Evolutionary conservation across 202 grass and related monocot genomes (phyloP).

Genomic region (Zizania palustris): DNA sequence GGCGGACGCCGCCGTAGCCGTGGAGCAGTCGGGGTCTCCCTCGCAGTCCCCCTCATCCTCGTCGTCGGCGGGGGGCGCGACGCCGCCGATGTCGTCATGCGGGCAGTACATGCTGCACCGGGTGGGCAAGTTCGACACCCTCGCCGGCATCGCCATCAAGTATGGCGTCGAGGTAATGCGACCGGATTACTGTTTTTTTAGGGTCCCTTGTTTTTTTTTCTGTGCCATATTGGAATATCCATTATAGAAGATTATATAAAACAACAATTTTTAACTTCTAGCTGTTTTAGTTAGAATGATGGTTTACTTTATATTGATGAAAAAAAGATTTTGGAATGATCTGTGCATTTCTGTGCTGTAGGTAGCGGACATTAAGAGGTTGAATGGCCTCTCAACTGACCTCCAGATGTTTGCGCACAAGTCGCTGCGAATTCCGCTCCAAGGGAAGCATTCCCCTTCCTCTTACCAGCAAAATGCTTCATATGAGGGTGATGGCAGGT

Average conservation of each 20-base stretch:
- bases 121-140: constrained; percentile 93
- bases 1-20: constrained; percentile 44
- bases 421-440: constrained; percentile 73
- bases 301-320: background rate
- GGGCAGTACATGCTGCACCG: constrained; percentile 77
- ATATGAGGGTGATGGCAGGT: constrained; percentile 51
- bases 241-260: constrained; percentile 34
- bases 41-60: constrained; percentile 42
- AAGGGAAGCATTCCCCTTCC: constrained; percentile 71
- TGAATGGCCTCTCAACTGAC: constrained; percentile 89
- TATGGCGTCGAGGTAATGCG: constrained; percentile 94
- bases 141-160: constrained; percentile 93
- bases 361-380: constrained; percentile 86
- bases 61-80: background rate
- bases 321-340: constrained; percentile 37
- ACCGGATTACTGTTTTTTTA: constrained; percentile 30
- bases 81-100: constrained; percentile 50
- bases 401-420: constrained; percentile 98
- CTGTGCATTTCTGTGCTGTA: constrained; percentile 40
- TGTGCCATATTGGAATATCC: constrained; percentile 13
- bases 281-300: constrained; percentile 12
- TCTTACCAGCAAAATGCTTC: constrained; percentile 61
- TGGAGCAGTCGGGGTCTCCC: constrained; percentile 39
- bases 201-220: constrained; percentile 32
- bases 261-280: constrained; percentile 37